A percentile compares a stretch with the other conserved stretches of the same genome.
phyloP scores from a whole-genome alignment of 352 stramenopile genomes.

The Globisporangium splendens region DNA sequence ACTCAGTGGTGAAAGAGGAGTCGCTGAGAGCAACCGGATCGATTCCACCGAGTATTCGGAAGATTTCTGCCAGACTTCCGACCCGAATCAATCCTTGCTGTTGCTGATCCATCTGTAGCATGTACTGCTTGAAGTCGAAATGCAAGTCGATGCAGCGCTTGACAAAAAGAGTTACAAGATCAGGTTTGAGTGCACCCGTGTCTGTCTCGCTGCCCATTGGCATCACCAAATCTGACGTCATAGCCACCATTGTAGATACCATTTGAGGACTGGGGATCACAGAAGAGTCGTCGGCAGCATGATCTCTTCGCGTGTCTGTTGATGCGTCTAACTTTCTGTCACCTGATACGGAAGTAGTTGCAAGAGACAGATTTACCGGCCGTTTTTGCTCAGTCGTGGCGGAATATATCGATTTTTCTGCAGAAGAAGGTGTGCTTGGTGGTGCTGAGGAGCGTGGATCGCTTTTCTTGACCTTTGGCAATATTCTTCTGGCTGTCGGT shows the following conservation, averaged over 20 bases:
- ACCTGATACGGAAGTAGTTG: neutral
- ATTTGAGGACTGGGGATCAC: neutral
- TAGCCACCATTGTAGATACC: constrained; percentile 2
- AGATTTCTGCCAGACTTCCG: constrained; percentile 21
- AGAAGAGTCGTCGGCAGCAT: neutral
- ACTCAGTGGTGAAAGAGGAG: constrained; percentile 3
- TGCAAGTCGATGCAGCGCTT: constrained; percentile 23
- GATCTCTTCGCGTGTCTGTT: neutral
- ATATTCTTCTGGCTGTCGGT: constrained; percentile 13
- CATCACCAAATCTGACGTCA: constrained; percentile 4
- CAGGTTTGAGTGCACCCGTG: constrained; percentile 2
- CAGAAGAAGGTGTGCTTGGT: neutral
- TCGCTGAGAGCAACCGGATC: constrained; percentile 3
- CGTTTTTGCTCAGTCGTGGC: neutral
- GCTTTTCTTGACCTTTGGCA: constrained; percentile 17
- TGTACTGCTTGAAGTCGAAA: constrained; percentile 22
- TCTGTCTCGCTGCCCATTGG: constrained; percentile 32
- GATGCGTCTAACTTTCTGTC: neutral
- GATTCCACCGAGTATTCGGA: constrained; percentile 24
- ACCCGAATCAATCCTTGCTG: constrained; percentile 22
- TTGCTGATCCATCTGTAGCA: constrained; percentile 25
- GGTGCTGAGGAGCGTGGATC: neutral
- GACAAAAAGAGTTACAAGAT: constrained; percentile 21
- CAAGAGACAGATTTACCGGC: too few species aligned
- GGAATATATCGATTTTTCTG: neutral